Evolutionary conservation across 768 basidiomycete species (phyloP).

Genomic region (Russula foetens): DNA sequence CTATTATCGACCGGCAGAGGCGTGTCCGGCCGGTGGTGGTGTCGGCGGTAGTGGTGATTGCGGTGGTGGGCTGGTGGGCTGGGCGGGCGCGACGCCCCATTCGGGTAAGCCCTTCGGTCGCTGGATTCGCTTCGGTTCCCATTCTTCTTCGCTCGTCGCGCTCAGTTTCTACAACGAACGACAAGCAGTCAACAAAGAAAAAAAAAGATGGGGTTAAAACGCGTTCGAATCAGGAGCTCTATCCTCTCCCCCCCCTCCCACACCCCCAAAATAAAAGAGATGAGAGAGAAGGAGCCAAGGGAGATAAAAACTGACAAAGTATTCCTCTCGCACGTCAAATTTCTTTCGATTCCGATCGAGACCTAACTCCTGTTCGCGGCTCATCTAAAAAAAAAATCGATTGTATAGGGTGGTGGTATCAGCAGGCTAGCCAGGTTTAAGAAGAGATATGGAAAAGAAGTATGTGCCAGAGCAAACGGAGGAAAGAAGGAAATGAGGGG

Average conservation of each 20-base stretch:
- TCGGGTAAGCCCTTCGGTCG: constrained; percentile 86
- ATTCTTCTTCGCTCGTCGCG: constrained; percentile 56
- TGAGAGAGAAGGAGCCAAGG: too few species aligned
- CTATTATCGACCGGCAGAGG: too few species aligned
- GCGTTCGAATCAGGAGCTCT: too few species aligned
- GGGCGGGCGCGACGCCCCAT: constrained; percentile 80
- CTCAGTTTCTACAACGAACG: constrained; percentile 48
- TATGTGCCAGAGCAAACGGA: background rate
- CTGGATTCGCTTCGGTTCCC: constrained; percentile 81
- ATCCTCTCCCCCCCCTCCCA: too few species aligned
- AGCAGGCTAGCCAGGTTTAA: too few species aligned
- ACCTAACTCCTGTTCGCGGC: constrained; percentile 70
- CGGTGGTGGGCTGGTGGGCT: constrained; percentile 29
- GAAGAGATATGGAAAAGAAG: too few species aligned
- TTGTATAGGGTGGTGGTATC: too few species aligned
- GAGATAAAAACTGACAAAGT: constrained; percentile 63
- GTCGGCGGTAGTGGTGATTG: too few species aligned
- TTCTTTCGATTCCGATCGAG: constrained; percentile 63
- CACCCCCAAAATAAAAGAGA: too few species aligned
- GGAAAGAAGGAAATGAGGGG: too few species aligned
- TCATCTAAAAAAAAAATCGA: constrained; percentile 38
- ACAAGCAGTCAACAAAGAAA: background rate
- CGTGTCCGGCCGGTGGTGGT: too few species aligned
- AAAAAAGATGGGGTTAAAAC: background rate
- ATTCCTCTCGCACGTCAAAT: constrained; percentile 92